Conservation (phyloP, 345 rosid genomes). For the Sisymbrium altissimum region DNA sequence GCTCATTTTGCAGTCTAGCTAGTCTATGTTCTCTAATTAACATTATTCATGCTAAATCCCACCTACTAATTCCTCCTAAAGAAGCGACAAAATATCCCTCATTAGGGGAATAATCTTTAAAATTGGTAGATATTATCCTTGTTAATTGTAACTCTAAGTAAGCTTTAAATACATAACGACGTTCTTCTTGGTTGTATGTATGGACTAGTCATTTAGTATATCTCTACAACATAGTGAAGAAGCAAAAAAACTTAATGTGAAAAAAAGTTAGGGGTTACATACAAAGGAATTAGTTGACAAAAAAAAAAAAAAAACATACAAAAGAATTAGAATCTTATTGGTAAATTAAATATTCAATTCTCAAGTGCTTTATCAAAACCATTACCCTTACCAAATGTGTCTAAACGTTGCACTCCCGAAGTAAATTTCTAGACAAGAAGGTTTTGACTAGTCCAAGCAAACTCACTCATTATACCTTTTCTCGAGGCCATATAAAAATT, state of each 20-base stretch:
- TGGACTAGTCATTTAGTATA: not conserved
- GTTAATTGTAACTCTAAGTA: not conserved
- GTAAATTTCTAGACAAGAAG: not conserved
- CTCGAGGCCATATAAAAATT: constrained; percentile 10
- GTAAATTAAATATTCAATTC: not conserved
- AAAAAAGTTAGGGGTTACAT: not conserved
- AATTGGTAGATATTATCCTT: not conserved
- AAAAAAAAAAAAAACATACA: too few species aligned
- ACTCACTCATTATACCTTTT: constrained; percentile 24
- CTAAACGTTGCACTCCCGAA: constrained; percentile 2
- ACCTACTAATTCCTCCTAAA: constrained; percentile 23
- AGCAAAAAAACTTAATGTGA: not conserved
- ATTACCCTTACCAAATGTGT: not conserved
- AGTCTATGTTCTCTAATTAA: constrained; percentile 5
- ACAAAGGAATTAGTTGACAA: not conserved
- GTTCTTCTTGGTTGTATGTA: not conserved
- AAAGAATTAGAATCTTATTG: constrained; percentile 11
- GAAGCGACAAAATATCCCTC: constrained; percentile 8
- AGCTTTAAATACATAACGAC: not conserved
- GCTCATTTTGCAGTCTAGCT: not conserved
- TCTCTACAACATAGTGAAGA: not conserved
- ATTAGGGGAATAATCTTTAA: not conserved
- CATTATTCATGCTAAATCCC: constrained; percentile 6
- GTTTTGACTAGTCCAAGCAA: constrained; percentile 35
- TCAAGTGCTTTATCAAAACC: not conserved